Evolutionary conservation across 1,139 yeast species (phyloP).

Genomic region (Pichia sp.): DNA sequence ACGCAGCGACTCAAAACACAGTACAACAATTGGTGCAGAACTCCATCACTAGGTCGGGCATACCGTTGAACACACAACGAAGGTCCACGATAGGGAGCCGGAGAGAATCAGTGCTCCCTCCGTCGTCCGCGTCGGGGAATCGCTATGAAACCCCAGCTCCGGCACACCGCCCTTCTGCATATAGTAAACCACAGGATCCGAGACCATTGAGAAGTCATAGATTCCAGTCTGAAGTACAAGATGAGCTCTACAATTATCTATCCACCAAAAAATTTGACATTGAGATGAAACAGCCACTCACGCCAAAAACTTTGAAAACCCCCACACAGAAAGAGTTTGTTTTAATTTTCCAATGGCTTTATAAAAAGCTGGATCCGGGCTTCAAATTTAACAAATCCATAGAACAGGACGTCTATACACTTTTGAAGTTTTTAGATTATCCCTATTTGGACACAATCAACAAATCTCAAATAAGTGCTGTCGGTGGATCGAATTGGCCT

Average conservation of each 20-base stretch:
- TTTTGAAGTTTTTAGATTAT: conserved; percentile 63
- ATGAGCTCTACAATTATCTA: conserved; percentile 64
- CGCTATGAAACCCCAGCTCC: not conserved
- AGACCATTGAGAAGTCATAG: conserved; percentile 73
- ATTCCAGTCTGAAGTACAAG: conserved; percentile 61
- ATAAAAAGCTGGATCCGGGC: conserved; percentile 73
- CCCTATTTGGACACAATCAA: conserved; percentile 80
- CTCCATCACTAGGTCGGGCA: conserved; percentile 24
- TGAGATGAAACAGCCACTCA: conserved; percentile 67
- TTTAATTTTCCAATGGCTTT: conserved; percentile 73
- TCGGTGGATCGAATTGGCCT: conserved; percentile 91
- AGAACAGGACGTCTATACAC: conserved; percentile 70
- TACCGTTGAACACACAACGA: conserved; percentile 5
- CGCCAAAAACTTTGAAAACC: conserved; percentile 58
- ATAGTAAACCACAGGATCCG: conserved; percentile 44
- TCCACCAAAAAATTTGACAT: conserved; percentile 61
- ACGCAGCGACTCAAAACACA: conserved; percentile 10
- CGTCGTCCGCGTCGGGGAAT: conserved; percentile 24
- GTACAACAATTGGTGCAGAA: conserved; percentile 28
- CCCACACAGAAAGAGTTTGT: conserved; percentile 91
- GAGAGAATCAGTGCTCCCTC: conserved; percentile 18
- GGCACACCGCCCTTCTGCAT: not conserved
- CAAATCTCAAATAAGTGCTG: conserved; percentile 83
- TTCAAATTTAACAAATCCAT: conserved; percentile 63
- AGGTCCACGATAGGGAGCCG: conserved; percentile 3